Conservation (phyloP, 345 rosid species). For the Citropsis articulata region DNA sequence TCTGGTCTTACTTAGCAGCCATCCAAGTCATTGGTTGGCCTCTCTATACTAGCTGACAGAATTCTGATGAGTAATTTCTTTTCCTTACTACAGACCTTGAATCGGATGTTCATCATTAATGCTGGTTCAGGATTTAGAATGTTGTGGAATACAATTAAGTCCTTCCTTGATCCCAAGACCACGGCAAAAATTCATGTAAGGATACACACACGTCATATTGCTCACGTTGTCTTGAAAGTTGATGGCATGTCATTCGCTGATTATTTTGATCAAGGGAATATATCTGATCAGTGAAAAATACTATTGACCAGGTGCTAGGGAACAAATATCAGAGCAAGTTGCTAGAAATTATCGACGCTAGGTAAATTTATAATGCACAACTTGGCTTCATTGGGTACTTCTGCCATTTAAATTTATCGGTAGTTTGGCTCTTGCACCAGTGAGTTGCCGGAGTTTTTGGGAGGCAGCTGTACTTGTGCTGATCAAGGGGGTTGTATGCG, state of each 20-base stretch:
- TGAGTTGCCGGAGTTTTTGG: conserved; percentile 87
- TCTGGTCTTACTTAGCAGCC: not conserved
- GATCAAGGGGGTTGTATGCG: conserved; percentile 85
- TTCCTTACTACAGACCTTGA: conserved; percentile 60
- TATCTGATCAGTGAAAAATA: conserved; percentile 3
- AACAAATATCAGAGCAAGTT: conserved; percentile 91
- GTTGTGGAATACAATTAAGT: conserved; percentile 93
- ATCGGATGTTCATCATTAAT: conserved; percentile 97
- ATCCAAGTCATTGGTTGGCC: not conserved
- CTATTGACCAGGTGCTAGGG: conserved; percentile 76
- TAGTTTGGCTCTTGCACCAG: conserved; percentile 33
- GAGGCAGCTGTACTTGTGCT: conserved; percentile 90
- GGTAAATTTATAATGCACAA: conserved; percentile 30
- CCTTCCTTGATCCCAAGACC: conserved; percentile 97
- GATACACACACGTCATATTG: conserved; percentile 2
- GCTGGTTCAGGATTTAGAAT: conserved; percentile 99
- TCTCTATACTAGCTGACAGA: not conserved
- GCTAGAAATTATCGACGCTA: conserved; percentile 87
- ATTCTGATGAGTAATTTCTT: not conserved
- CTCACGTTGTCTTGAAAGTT: not conserved
- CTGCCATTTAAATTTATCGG: not conserved
- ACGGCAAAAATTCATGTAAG: conserved; percentile 93
- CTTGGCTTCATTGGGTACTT: not conserved
- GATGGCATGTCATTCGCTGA: not conserved
- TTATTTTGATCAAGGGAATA: conserved; percentile 3